Evolutionary conservation across 306 rosid genomes (phyloP).

Genomic region (Cucurbita maxima): DNA sequence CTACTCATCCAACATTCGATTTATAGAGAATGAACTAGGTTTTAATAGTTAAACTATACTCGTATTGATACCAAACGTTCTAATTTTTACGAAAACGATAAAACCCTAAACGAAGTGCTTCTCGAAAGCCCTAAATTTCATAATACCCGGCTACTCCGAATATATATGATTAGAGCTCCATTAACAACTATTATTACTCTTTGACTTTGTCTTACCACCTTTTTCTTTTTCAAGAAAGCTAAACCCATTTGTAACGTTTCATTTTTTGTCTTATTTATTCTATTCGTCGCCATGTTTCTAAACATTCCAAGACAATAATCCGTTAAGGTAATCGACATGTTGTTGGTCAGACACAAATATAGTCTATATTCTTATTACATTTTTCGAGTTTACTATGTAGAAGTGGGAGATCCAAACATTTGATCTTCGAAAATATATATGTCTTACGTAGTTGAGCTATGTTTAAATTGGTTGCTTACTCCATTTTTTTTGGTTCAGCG

Average conservation of each 20-base stretch:
- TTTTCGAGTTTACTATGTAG: too few relatives aligned
- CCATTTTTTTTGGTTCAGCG: not conserved
- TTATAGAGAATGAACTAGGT: not conserved
- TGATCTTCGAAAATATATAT: too few relatives aligned
- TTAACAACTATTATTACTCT: not conserved
- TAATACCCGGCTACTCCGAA: not conserved
- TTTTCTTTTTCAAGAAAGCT: conserved; percentile 1
- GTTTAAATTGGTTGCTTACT: not conserved
- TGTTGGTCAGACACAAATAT: too few relatives aligned
- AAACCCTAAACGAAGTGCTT: not conserved
- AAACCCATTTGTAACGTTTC: not conserved
- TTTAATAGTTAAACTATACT: too few relatives aligned
- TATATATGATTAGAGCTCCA: not conserved
- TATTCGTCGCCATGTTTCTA: too few relatives aligned
- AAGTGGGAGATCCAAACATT: not conserved
- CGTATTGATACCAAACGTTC: too few relatives aligned
- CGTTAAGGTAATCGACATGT: too few relatives aligned
- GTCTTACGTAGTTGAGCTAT: too few relatives aligned
- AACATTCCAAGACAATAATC: too few relatives aligned
- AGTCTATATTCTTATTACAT: too few relatives aligned
- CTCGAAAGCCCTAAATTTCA: conserved; percentile 2
- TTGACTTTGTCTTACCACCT: not conserved
- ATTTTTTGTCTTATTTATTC: not conserved
- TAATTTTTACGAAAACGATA: not conserved
- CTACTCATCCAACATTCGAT: not conserved